Evolutionary conservation across 352 stramenopile species (phyloP).

Genomic region (Phytophthora colocasiae): DNA sequence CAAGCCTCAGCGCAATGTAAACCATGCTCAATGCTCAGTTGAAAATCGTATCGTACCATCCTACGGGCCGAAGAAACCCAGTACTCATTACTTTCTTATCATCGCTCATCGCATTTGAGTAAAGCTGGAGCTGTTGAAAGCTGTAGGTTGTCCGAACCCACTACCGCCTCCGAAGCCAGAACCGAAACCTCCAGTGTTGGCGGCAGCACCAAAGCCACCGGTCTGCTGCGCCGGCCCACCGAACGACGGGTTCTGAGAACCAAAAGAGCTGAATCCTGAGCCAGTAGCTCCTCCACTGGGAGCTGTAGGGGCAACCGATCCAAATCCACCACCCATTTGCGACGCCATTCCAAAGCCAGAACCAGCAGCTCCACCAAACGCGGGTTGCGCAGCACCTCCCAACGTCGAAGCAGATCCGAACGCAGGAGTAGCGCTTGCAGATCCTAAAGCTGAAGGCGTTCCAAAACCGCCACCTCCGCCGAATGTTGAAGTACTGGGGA

Average conservation of each 20-base stretch:
- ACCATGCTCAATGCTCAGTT: slow-evolving; percentile 16
- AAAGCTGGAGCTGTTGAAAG: slow-evolving; percentile 59
- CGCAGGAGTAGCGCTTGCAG: slow-evolving; percentile 37
- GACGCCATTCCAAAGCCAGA: slow-evolving; percentile 38
- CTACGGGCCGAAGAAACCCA: too few species aligned
- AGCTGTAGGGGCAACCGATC: slow-evolving; percentile 31
- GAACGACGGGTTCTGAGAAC: slow-evolving; percentile 46
- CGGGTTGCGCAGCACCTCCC: slow-evolving; percentile 43
- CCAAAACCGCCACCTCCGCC: slow-evolving; percentile 59
- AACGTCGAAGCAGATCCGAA: slow-evolving; percentile 64
- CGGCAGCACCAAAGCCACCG: slow-evolving; percentile 42
- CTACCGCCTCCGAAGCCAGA: slow-evolving; percentile 45
- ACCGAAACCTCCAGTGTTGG: slow-evolving; percentile 33
- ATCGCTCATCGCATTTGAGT: slow-evolving; percentile 55
- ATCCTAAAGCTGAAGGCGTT: slow-evolving; percentile 54
- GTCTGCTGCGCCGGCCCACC: slow-evolving; percentile 24
- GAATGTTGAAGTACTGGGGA: slow-evolving; percentile 42
- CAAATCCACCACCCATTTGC: slow-evolving; percentile 42
- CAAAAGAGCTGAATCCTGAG: slow-evolving; percentile 58
- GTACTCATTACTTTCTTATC: too few species aligned
- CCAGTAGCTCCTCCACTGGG: slow-evolving; percentile 24
- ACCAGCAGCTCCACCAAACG: slow-evolving; percentile 36
- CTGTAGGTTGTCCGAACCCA: slow-evolving; percentile 46
- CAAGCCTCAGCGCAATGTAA: not conserved
- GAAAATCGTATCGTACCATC: slow-evolving; percentile 18